Evolutionary conservation across 2,329 filamentous ascomycete species (phyloP), one percentile per base, ranked within the genome.

Genomic region (Trichoderma lentiforme): DNA sequence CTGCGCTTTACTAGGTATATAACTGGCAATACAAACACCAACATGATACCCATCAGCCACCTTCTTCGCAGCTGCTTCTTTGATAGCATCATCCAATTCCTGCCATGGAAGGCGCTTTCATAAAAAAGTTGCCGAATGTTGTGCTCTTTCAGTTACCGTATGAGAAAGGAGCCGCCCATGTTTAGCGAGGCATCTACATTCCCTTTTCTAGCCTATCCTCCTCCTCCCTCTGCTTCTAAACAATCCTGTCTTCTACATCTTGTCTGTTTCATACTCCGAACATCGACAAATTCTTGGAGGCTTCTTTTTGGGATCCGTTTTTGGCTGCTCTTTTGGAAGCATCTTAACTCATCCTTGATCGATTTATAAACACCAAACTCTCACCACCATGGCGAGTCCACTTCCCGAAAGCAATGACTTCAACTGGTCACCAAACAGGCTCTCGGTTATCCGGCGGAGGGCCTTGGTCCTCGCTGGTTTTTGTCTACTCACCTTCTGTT

Each of bases 251-350:
- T 62, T 43, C 43, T 21, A 57, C 21, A 58, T 32, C 26, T 57
- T 56, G 18, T 12, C 30, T 8, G 43, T 9, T 39, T 18, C 11
- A 28, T 60, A 28, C 47, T 53, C 14, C 18, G 21, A 12, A 34
- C n/a, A 21, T 14, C 36, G 32, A 39, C 66, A 61, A 24, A 24
- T 58, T 67, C 51, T 72, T 75, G 76, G 74, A 67, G 5, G 57
- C 67, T 65, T 69, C 43, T 74, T 74, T 76, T 77, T 76, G 73
- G 73, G 69, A 71, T 68, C 72, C 73, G 39, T 75, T 76, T 76
- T 76, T 74, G 73, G 74, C 70, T 74, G 70, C 71, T 73, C 63
- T 78, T 74, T 79, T 78, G 77, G 74, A 75, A 75, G 73, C 74
- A 78, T 78, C 61, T 74, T 77, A 76, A n/a, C 30, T 53, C 47